phyloP scores from a whole-genome alignment of 768 basidiomycete species.

The Xerocomus brunneocitrinus region DNA sequence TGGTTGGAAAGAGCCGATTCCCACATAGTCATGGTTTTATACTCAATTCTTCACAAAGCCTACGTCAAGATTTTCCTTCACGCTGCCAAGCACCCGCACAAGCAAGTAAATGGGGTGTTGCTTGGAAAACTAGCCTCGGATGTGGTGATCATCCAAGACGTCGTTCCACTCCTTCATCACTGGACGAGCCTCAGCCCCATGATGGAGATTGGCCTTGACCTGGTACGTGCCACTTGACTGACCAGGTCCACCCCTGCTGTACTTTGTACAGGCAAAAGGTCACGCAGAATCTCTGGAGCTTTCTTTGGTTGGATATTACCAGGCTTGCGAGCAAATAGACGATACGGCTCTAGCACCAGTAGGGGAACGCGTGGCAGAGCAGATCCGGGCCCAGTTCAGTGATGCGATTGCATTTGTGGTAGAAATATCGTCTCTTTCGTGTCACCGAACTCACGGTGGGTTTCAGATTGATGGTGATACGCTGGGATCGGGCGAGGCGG shows the following conservation, averaged over 20 bases:
- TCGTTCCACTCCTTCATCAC: constrained; percentile 75
- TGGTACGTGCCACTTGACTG: constrained; percentile 42
- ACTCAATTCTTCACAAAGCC: constrained; percentile 55
- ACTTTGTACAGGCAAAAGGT: constrained; percentile 45
- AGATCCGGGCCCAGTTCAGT: constrained; percentile 49
- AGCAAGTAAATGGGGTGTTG: constrained; percentile 73
- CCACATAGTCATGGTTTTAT: constrained; percentile 31
- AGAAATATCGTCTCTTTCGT: constrained; percentile 21
- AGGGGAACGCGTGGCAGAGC: constrained; percentile 57
- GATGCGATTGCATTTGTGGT: constrained; percentile 72
- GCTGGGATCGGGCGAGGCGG: constrained; percentile 48
- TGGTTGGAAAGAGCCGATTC: too few relatives aligned
- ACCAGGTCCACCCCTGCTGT: neutral
- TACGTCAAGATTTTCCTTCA: constrained; percentile 76
- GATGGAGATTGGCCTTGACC: constrained; percentile 81
- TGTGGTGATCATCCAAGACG: constrained; percentile 52
- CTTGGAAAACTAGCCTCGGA: constrained; percentile 46
- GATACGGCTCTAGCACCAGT: constrained; percentile 60
- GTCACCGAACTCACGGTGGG: constrained; percentile 3
- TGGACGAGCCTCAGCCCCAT: constrained; percentile 82
- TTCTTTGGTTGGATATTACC: constrained; percentile 68
- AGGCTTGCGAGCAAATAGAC: constrained; percentile 62
- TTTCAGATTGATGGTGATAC: constrained; percentile 57
- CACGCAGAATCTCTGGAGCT: constrained; percentile 53
- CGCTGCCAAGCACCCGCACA: constrained; percentile 74